A percentile compares a stretch with the other conserved stretches of the same genome.
These are phyloP conservation scores for Neoboletus brunneissimus DNA, from an alignment of 768 basidiomycete species.

Conservation along the genomic window DNA sequence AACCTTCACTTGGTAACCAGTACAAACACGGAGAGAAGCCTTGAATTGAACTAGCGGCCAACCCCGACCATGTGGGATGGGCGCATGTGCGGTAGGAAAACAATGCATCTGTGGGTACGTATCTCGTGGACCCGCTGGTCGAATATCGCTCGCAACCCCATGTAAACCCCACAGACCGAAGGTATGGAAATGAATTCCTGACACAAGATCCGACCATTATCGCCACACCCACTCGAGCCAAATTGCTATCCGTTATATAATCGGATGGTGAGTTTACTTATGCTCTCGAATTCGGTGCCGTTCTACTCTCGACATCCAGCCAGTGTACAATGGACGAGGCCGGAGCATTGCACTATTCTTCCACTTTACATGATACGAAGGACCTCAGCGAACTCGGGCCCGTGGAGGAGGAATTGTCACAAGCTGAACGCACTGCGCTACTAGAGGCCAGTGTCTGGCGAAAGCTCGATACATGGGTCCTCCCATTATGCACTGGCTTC, in stretches of 20 bases:
- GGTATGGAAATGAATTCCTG: not conserved
- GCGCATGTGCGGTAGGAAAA: not conserved
- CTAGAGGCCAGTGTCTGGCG: constrained; percentile 44
- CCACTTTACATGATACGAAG: not conserved
- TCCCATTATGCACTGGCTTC: constrained; percentile 50
- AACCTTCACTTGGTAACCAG: no score
- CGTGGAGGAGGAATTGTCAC: constrained; percentile 2
- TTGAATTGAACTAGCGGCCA: not conserved
- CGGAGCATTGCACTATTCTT: not conserved
- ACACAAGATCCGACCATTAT: not conserved
- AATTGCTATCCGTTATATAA: not conserved
- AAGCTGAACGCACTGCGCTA: constrained; percentile 18
- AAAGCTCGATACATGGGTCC: constrained; percentile 46
- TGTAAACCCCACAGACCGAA: not conserved
- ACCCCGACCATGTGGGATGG: no score
- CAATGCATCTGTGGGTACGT: not conserved
- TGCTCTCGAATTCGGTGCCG: not conserved
- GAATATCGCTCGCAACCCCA: no score
- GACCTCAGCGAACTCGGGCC: not conserved
- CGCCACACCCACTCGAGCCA: not conserved
- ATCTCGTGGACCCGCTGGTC: not conserved
- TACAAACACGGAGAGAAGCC: not conserved
- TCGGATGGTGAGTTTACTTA: not conserved
- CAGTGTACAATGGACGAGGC: not conserved
- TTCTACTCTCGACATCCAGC: not conserved